Evolutionary conservation across 1,284 basidiomycete species (phyloP), one percentile per base, ranked within the genome.

Genomic region (Melampsora abietis-canadensis): DNA sequence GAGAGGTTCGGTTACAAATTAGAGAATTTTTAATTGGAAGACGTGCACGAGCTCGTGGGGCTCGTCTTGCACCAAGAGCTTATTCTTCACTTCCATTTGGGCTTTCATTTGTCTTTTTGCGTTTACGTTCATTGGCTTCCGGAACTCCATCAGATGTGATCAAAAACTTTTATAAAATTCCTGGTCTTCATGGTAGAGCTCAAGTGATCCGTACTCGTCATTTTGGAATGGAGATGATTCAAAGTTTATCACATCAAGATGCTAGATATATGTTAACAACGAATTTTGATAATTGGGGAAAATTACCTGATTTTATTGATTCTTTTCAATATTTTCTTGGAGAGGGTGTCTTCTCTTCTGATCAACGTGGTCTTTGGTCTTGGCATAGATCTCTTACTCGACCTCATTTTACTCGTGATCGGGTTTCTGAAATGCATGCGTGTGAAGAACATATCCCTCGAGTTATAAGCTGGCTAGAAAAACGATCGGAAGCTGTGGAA

Each of bases 361-460:
- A 64, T 44, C 66, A 63, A 57, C 21, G 37, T 12, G 30, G 31
- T 2, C 34, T 60, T 19, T 73, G 70, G 70, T 48, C 70, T 31
- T 77, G 89, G 87, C 88, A 89, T 78, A 87, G 89, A 34, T 82
- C 84, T n/a, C 86, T 86, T 63, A 87, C 88, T 5, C 86, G 89
- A 3, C 89, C 89, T 0, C 90, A 89, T 82, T 90, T 90, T 78
- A 85, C 88, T 4, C 85, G 86, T 37, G 88, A 90, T 76, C 85
- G 88, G 24, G 86, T 88, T 65, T 85, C 87, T 4, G 89, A 90
- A 79, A 89, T 89, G 75, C 85, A 88, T 31, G 84, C 86, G 46
- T 90, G 90, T 78, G 88, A 89, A 77, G 83, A 83, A 66, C 85
- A 88, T 74, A 82, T 85, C 2, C 78, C 80, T 8, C 83, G 83